Conservation (phyloP, 2,329 filamentous ascomycete species). For the Aspergillus neotritici region DNA sequence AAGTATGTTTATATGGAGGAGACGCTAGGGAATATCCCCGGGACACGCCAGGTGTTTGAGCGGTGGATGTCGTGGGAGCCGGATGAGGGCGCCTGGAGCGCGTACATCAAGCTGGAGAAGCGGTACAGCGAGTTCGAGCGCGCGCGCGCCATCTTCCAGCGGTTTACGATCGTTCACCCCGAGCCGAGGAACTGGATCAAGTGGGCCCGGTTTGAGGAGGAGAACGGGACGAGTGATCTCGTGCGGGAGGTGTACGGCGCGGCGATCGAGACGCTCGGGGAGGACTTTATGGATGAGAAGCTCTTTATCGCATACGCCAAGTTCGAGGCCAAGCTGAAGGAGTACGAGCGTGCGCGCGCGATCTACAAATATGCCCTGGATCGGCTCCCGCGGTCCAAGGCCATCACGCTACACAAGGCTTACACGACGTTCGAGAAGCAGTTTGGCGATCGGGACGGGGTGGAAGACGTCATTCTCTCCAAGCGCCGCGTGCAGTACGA, state of each 20-base stretch:
- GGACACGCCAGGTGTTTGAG: slow-evolving; percentile 90
- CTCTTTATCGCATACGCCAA: slow-evolving; percentile 93
- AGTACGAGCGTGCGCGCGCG: slow-evolving; percentile 85
- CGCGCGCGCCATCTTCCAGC: slow-evolving; percentile 81
- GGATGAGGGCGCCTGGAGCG: slow-evolving; percentile 88
- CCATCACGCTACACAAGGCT: slow-evolving; percentile 77
- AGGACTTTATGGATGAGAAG: slow-evolving; percentile 93
- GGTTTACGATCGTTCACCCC: slow-evolving; percentile 87
- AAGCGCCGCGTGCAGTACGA: slow-evolving; percentile 92
- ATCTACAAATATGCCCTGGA: slow-evolving; percentile 98
- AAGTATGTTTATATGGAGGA: slow-evolving; percentile 99
- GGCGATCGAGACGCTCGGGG: slow-evolving; percentile 82
- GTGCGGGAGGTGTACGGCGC: slow-evolving; percentile 87
- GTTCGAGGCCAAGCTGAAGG: slow-evolving; percentile 90
- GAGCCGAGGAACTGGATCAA: slow-evolving; percentile 98
- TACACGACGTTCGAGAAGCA: slow-evolving; percentile 99
- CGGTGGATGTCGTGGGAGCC: slow-evolving; percentile 98
- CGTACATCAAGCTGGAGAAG: slow-evolving; percentile 97
- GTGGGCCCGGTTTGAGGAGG: slow-evolving; percentile 96
- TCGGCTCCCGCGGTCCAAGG: slow-evolving; percentile 80
- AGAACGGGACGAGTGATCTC: slow-evolving; percentile 83
- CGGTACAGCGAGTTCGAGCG: slow-evolving; percentile 86
- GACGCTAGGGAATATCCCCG: slow-evolving; percentile 88
- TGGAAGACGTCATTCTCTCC: slow-evolving; percentile 92
- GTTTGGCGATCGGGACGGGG: slow-evolving; percentile 85